Percentiles rank a stretch among this genome's conserved stretches.
phyloP scores from a whole-genome alignment of 202 grass and related monocot genomes.

The Eragrostis tef region DNA sequence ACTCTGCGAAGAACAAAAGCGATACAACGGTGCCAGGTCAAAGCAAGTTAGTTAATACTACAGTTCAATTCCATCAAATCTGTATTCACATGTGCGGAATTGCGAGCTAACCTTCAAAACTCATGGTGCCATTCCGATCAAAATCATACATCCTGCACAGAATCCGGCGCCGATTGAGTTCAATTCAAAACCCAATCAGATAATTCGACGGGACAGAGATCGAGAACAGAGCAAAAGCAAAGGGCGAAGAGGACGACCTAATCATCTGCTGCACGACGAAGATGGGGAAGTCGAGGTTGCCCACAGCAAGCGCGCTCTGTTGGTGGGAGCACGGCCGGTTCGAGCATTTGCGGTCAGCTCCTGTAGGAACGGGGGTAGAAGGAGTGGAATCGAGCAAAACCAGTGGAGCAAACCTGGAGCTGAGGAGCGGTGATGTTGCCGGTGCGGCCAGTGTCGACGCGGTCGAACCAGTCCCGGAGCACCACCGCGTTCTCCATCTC shows the following conservation, averaged over 20 bases:
- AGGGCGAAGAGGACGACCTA: constrained; percentile 42
- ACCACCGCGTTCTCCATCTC: constrained; percentile 68
- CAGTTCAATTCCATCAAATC: not conserved
- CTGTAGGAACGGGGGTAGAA: not conserved
- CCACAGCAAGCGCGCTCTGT: constrained; percentile 68
- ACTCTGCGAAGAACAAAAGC: constrained; percentile 57
- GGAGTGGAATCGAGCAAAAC: constrained; percentile 3
- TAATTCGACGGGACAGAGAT: not conserved
- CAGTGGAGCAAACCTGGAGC: constrained; percentile 59
- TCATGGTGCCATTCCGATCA: constrained; percentile 82
- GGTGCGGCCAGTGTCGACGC: constrained; percentile 61
- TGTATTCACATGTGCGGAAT: not conserved
- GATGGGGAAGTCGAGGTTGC: constrained; percentile 73
- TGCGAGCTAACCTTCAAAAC: constrained; percentile 59
- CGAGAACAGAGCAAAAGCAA: not conserved
- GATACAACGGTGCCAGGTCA: constrained; percentile 6
- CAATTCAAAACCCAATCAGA: constrained; percentile 16
- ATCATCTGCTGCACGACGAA: constrained; percentile 86
- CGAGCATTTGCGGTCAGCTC: constrained; percentile 1
- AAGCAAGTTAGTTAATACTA: constrained; percentile 17
- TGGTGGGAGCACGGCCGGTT: constrained; percentile 1
- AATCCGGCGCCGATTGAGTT: constrained; percentile 8
- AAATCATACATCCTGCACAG: constrained; percentile 83
- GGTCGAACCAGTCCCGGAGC: constrained; percentile 70
- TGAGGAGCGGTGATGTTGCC: constrained; percentile 77